phyloP scores from a whole-genome alignment of 768 basidiomycete species.

The Termitomyces heimii region DNA sequence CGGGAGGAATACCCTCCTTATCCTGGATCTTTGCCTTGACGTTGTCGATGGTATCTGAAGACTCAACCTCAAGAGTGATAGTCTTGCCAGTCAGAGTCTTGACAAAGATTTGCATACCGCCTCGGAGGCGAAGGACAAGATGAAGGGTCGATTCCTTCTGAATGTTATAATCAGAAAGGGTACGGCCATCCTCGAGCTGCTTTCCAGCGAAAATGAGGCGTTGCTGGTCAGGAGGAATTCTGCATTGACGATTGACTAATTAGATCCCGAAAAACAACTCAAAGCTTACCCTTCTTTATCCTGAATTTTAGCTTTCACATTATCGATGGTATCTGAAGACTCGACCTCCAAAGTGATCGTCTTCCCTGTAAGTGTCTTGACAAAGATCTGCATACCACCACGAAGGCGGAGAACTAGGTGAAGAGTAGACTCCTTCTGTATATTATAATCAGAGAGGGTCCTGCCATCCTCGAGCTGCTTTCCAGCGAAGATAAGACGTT shows the following conservation, averaged over 20 bases:
- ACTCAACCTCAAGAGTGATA: constrained; percentile 87
- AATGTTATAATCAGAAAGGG: constrained; percentile 85
- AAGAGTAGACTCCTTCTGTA: constrained; percentile 59
- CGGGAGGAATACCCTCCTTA: constrained; percentile 83
- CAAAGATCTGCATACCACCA: constrained; percentile 76
- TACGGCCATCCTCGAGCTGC: constrained; percentile 92
- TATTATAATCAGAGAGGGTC: constrained; percentile 64
- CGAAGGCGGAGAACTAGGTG: constrained; percentile 46
- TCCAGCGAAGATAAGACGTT: constrained; percentile 75
- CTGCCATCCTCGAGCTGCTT: constrained; percentile 84
- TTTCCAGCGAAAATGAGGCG: constrained; percentile 97
- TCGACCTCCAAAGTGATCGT: constrained; percentile 88
- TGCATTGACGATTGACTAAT: constrained; percentile 6
- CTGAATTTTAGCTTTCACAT: constrained; percentile 80
- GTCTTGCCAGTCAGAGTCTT: constrained; percentile 88
- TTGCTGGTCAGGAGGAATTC: constrained; percentile 86
- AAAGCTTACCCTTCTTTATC: constrained; percentile 66
- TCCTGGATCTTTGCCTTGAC: constrained; percentile 93
- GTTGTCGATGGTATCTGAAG: constrained; percentile 82
- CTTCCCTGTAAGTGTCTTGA: constrained; percentile 87
- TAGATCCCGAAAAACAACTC: background rate
- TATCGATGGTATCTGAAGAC: constrained; percentile 71
- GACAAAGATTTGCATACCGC: constrained; percentile 84
- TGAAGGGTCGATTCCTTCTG: constrained; percentile 96
- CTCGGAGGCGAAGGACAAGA: constrained; percentile 84